Evolutionary conservation across 73 alveolate species (phyloP), one percentile per base, ranked within the genome.

Genomic region (Paramecium sexaurelia): DNA sequence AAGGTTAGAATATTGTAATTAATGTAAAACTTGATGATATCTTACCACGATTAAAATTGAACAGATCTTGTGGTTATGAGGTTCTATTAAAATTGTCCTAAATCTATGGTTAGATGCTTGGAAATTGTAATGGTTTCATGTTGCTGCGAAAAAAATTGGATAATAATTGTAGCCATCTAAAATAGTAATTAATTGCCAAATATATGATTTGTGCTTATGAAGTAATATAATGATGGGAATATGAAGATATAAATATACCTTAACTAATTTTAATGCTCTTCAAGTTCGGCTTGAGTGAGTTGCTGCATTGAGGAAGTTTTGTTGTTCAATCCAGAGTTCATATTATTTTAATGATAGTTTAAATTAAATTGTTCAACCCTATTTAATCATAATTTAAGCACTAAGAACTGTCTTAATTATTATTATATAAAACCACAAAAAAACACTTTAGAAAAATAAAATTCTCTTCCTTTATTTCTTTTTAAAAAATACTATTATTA

Each of bases 271-370:
- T 41, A 29, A 41, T 41, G 41, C 73, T 78, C 43, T 40, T 45
- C 73, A 39, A 40, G 71, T 22, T 41, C 6, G 22, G 75, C 68
- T 39, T 19, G 71, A 7, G 73, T 41, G 19, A 41, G 90, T 45
- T 78, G 33, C 24, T n/a, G 27, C 27, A 29, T 9, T 36, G 41
- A 40, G 39, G 43, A 43, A 78, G 39, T 78, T 45, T 20, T n/a
- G 90, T 78, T 78, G 11, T 78, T 78, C 55, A 78, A 41, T 22
- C 90, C 73, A 37, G 43, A 43, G 90, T 45, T 78, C 90, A 78
- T 78, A 78, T 41, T 78, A 41, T 41, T 78, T 78, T 78, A 78
- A 78, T 78, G 90, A 78, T 78, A 78, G 90, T 78, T 78, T 78
- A 40, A 78, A 78, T 61, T 61, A 61, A 61, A 61, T 61, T 24